Conservation (phyloP, 2,329 filamentous ascomycete genomes). For the Claviceps pusilla region DNA sequence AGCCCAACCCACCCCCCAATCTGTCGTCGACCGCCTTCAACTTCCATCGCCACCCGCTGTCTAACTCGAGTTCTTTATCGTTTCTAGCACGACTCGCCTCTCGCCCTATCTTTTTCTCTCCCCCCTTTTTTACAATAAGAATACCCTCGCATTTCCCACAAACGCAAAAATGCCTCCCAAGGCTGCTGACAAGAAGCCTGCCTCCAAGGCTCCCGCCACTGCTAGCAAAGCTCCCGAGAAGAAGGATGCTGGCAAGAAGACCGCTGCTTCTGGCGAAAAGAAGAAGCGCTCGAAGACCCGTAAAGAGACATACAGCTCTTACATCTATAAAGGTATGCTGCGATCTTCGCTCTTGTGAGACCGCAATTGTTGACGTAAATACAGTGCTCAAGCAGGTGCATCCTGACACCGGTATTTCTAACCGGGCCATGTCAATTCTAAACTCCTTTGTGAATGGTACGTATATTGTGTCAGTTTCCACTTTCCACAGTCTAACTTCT, state of each 20-base stretch:
- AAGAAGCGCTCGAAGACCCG: slow-evolving; percentile 99
- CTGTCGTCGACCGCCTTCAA: slow-evolving; percentile 32
- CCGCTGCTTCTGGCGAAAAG: slow-evolving; percentile 88
- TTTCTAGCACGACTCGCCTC: slow-evolving; percentile 3
- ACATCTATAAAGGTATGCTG: slow-evolving; percentile 94
- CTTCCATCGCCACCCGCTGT: slow-evolving; percentile 24
- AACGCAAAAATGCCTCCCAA: slow-evolving; percentile 81
- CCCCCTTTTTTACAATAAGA: neutral
- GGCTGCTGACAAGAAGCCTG: slow-evolving; percentile 96
- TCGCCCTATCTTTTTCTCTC: slow-evolving; percentile 4
- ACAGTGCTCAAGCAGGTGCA: slow-evolving; percentile 99
- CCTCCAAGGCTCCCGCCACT: slow-evolving; percentile 81
- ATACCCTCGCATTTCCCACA: neutral
- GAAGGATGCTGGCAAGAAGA: slow-evolving; percentile 99
- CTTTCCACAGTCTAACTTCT: too few species aligned
- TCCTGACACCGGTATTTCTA: slow-evolving; percentile 99
- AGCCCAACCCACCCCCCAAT: slow-evolving; percentile 36
- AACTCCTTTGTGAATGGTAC: slow-evolving; percentile 99
- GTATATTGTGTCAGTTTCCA: slow-evolving; percentile 13
- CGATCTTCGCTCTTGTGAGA: neutral
- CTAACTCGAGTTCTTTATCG: slow-evolving; percentile 15
- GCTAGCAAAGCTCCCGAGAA: slow-evolving; percentile 65
- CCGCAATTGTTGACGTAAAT: neutral
- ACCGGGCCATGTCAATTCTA: slow-evolving; percentile 98
- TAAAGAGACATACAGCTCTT: slow-evolving; percentile 99